These are phyloP conservation scores for Agapanthus africanus DNA, from an alignment of 106 monocot genomes.

Conservation along the genomic window DNA sequence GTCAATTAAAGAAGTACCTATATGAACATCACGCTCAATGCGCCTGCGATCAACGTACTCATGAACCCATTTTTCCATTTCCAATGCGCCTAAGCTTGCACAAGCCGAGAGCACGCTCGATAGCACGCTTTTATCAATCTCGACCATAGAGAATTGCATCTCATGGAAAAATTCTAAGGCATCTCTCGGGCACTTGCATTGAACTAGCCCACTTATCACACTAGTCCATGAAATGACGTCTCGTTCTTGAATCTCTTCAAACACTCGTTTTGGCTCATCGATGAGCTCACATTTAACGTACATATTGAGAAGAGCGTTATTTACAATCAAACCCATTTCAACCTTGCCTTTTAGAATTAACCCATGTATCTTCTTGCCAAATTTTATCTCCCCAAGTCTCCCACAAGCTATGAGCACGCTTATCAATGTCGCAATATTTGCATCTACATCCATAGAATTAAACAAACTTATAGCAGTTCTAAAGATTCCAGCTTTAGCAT, in stretches of 20 bases:
- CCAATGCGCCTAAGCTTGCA: constrained; percentile 51
- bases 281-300: constrained; percentile 50
- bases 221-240: constrained; percentile 68
- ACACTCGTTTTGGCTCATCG: constrained; percentile 37
- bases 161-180: constrained; percentile 37
- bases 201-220: constrained; percentile 43
- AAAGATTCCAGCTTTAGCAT: constrained; percentile 46
- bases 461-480: constrained; percentile 36
- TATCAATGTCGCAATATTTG: constrained; percentile 52
- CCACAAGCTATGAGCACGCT: constrained; percentile 50
- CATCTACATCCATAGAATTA: constrained; percentile 43
- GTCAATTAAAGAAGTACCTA: constrained; percentile 50
- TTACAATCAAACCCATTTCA: constrained; percentile 12
- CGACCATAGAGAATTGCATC: constrained; percentile 38
- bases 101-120: constrained; percentile 73
- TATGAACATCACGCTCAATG: constrained; percentile 50
- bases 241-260: constrained; percentile 28
- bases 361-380: constrained; percentile 50
- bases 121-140: constrained; percentile 56
- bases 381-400: constrained; percentile 14
- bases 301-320: constrained; percentile 70
- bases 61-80: constrained; percentile 46
- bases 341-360: constrained; percentile 26
- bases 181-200: constrained; percentile 40
- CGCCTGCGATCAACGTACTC: constrained; percentile 47